Evolutionary conservation across 306 rosid genomes (phyloP).

Genomic region (Cucurbita pepo): DNA sequence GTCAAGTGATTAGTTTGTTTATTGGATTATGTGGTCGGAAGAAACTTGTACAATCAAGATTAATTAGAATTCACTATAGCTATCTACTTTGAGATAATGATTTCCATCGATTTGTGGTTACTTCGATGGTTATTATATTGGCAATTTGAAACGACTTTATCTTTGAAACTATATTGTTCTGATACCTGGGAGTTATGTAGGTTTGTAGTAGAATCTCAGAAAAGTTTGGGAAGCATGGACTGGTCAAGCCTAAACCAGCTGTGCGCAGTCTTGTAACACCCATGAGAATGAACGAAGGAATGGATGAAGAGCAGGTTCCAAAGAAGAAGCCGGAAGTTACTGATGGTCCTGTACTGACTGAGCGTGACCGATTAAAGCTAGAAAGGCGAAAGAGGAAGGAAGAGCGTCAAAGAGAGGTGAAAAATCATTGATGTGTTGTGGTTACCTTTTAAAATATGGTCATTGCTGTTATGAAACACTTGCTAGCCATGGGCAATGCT

Average conservation of each 20-base stretch:
- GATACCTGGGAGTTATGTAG: constrained; percentile 17
- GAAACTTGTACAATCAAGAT: background rate
- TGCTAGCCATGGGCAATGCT: background rate
- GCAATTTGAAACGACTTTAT: background rate
- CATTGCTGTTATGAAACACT: background rate
- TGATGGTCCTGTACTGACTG: constrained; percentile 77
- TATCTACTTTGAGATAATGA: background rate
- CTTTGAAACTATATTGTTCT: background rate
- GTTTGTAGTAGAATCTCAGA: constrained; percentile 66
- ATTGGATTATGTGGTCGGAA: background rate
- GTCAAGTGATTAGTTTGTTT: background rate
- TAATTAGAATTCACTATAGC: background rate
- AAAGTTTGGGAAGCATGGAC: constrained; percentile 82
- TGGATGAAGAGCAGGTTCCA: constrained; percentile 60
- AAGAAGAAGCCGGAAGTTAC: constrained; percentile 76
- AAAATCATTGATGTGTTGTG: background rate
- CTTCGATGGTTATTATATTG: background rate
- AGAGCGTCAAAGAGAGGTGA: constrained; percentile 91
- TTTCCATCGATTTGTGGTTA: background rate
- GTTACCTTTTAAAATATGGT: background rate
- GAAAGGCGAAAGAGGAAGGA: constrained; percentile 87
- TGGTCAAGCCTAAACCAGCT: constrained; percentile 61
- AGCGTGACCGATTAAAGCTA: constrained; percentile 64
- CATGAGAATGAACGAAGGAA: constrained; percentile 78
- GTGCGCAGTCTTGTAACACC: constrained; percentile 83